These are phyloP conservation scores for Geosmithia flava DNA, from an alignment of 2,329 filamentous ascomycete species.

Conservation along the genomic window DNA sequence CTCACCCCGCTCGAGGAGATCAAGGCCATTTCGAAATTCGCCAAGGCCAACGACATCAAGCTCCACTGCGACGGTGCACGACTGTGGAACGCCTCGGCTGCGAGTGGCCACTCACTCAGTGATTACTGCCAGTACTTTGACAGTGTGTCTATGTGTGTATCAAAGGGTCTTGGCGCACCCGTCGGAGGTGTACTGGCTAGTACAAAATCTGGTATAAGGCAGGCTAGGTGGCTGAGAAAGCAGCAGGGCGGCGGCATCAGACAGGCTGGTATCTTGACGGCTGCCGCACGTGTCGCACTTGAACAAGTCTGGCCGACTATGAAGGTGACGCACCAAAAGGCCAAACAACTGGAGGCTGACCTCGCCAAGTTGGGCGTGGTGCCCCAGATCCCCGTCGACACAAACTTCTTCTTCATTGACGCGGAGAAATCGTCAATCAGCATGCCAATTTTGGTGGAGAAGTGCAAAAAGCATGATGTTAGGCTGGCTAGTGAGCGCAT, in stretches of 20 bases:
- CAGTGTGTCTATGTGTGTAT: slow-evolving; percentile 63
- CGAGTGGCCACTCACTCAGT: slow-evolving; percentile 49
- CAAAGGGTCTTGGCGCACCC: slow-evolving; percentile 66
- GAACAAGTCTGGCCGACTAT: slow-evolving; percentile 11
- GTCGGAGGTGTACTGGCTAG: slow-evolving; percentile 62
- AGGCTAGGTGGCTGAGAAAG: slow-evolving; percentile 39
- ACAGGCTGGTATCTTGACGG: slow-evolving; percentile 58
- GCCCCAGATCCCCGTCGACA: slow-evolving; percentile 12
- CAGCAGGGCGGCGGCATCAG: slow-evolving; percentile 59
- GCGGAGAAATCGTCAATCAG: slow-evolving; percentile 3
- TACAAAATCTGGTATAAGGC: slow-evolving; percentile 15
- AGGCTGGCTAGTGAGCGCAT: neutral
- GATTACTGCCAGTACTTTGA: slow-evolving; percentile 58
- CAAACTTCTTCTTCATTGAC: slow-evolving; percentile 13
- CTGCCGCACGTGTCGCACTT: slow-evolving; percentile 55
- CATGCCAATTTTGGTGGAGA: neutral
- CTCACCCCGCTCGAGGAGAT: slow-evolving; percentile 63
- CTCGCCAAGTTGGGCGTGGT: slow-evolving; percentile 8
- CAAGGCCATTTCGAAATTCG: slow-evolving; percentile 55
- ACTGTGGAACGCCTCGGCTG: slow-evolving; percentile 61
- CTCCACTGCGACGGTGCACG: slow-evolving; percentile 67
- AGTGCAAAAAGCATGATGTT: neutral
- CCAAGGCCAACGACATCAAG: slow-evolving; percentile 38
- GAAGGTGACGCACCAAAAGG: slow-evolving; percentile 8
- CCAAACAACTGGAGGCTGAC: slow-evolving; percentile 7